phyloP scores from a whole-genome alignment of 345 rosid genomes.

The Eucalyptus erythrocorys region DNA sequence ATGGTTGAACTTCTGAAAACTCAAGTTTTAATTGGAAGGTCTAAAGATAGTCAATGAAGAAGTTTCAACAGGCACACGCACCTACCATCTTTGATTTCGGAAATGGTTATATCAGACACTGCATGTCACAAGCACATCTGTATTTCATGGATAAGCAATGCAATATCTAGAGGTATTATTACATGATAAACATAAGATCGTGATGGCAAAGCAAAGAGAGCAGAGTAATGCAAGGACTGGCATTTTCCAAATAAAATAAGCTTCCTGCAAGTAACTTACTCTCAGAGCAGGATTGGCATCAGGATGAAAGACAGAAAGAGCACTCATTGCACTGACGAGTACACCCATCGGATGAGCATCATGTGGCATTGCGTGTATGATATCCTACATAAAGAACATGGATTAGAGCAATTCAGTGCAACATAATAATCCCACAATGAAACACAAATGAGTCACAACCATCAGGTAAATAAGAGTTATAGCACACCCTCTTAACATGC shows the following conservation, averaged over 20 bases:
- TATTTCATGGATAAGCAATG: background rate
- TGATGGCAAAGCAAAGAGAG: background rate
- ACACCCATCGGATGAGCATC: slow-evolving; percentile 99
- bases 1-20: background rate
- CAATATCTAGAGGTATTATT: background rate
- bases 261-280: slow-evolving; percentile 27
- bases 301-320: slow-evolving; percentile 96
- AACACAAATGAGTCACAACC: background rate
- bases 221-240: background rate
- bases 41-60: background rate
- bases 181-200: background rate
- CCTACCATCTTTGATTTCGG: background rate
- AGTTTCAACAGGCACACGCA: background rate
- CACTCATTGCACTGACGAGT: slow-evolving; percentile 92
- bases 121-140: background rate
- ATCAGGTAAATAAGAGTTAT: background rate
- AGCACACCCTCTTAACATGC: background rate
- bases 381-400: slow-evolving; percentile 47
- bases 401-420: background rate
- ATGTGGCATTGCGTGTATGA: slow-evolving; percentile 93
- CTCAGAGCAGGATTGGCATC: slow-evolving; percentile 99
- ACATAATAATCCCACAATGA: background rate
- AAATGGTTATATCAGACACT: background rate
- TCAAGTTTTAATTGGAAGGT: background rate
- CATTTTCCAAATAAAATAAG: background rate